A percentile compares a stretch with the other conserved stretches of the same genome.
These are phyloP conservation scores for Pseudocohnilembus persalinus DNA, from an alignment of 169 alveolate species.

Conservation along the genomic window DNA sequence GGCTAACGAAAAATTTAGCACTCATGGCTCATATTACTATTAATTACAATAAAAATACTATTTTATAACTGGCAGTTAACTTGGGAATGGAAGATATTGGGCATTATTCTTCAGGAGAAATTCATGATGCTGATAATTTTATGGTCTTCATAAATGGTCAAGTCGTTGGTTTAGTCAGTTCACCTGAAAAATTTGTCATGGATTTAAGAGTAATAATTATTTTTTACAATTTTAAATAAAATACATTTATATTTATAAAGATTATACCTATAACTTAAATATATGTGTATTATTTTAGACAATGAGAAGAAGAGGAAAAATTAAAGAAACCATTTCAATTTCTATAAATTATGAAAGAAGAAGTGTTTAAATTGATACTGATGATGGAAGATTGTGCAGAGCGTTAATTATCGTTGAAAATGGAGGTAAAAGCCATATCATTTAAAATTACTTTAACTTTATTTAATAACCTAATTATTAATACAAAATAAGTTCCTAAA, in stretches of 20 bases:
- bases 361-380: slow-evolving; percentile 96
- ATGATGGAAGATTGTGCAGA: slow-evolving; percentile 99
- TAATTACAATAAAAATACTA: slow-evolving; percentile 89
- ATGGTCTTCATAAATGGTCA: slow-evolving; percentile 95
- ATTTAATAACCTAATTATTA: too few species aligned
- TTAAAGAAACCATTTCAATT: slow-evolving; percentile 97
- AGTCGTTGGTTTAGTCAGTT: slow-evolving; percentile 92
- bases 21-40: slow-evolving; percentile 98
- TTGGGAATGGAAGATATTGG: slow-evolving; percentile 91
- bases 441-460: slow-evolving; percentile 43
- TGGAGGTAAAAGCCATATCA: slow-evolving; percentile 72
- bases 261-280: background rate
- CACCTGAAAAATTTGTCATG: slow-evolving; percentile 87
- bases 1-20: slow-evolving; percentile 97
- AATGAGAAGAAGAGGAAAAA: slow-evolving; percentile 95
- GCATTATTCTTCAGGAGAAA: slow-evolving; percentile 71
- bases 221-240: background rate
- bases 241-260: background rate
- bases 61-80: slow-evolving; percentile 61
- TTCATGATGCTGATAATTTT: slow-evolving; percentile 75
- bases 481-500: slow-evolving; percentile 33
- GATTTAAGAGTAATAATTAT: slow-evolving; percentile 86
- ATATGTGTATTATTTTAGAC: background rate
- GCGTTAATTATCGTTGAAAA: slow-evolving; percentile 97
- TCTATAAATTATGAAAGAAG: slow-evolving; percentile 90